A percentile compares a stretch with the other conserved stretches of the same genome.
Evolutionary conservation across 495 filamentous ascomycete genomes (phyloP).

Genomic region (Tetracladium setigerum): DNA sequence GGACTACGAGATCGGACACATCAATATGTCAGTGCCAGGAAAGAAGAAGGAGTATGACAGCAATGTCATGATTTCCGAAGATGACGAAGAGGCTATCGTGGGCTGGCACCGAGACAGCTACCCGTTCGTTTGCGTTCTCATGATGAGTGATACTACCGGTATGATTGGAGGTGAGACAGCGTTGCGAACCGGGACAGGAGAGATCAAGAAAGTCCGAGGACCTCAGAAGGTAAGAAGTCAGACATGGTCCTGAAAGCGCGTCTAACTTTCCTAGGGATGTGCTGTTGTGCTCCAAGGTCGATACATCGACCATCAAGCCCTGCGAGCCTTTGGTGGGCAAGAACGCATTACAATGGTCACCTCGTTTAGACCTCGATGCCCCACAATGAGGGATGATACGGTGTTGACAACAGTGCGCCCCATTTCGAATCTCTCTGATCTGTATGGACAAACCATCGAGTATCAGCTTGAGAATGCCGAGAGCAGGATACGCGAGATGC

Average conservation of each 20-base stretch:
- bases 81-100: constrained; percentile 55
- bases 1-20: constrained; percentile 67
- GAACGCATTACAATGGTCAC: constrained; percentile 71
- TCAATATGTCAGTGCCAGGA: constrained; percentile 57
- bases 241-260: not conserved
- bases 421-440: constrained; percentile 55
- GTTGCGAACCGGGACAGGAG: constrained; percentile 50
- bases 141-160: constrained; percentile 62
- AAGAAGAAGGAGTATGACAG: constrained; percentile 35
- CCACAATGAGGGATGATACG: constrained; percentile 56
- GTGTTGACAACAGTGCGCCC: constrained; percentile 58
- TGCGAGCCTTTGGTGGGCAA: constrained; percentile 52
- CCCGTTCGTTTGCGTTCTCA: constrained; percentile 69
- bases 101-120: constrained; percentile 72
- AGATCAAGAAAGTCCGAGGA: constrained; percentile 60
- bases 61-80: constrained; percentile 33
- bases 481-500: constrained; percentile 41
- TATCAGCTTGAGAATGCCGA: constrained; percentile 67
- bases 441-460: constrained; percentile 64
- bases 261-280: constrained; percentile 41
- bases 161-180: constrained; percentile 73
- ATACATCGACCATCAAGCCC: constrained; percentile 65
- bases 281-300: constrained; percentile 63
- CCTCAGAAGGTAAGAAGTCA: constrained; percentile 37
- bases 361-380: constrained; percentile 56